Percentiles rank a stretch among this genome's conserved stretches.
Conservation (phyloP, 2,329 filamentous ascomycete species). For the Trichoderma harzianum region DNA sequence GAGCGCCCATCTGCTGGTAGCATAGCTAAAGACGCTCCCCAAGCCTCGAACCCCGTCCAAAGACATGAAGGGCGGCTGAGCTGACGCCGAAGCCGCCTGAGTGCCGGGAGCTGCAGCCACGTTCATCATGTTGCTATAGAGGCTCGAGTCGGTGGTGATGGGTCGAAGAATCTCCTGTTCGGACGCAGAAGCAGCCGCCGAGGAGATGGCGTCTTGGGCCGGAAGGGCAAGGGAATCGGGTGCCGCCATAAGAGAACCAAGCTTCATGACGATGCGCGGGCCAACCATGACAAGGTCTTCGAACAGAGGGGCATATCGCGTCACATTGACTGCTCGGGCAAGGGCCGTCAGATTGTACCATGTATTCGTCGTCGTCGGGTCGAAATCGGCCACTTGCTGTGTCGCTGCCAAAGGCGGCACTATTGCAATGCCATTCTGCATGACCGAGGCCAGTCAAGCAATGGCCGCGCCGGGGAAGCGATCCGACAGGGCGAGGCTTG, state of each 20-base stretch:
- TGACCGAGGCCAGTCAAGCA: conserved; percentile 17
- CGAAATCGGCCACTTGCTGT: neutral
- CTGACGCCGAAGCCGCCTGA: conserved; percentile 19
- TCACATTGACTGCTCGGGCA: conserved; percentile 56
- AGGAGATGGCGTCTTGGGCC: conserved; percentile 28
- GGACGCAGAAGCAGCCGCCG: conserved; percentile 20
- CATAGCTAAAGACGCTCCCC: conserved; percentile 83
- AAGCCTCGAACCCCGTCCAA: conserved; percentile 65
- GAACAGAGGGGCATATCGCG: conserved; percentile 60
- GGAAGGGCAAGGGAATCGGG: conserved; percentile 60
- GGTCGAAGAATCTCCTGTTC: conserved; percentile 25
- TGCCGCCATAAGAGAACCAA: conserved; percentile 60
- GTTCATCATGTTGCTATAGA: conserved; percentile 32
- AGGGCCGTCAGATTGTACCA: conserved; percentile 51
- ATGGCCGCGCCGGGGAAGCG: conserved; percentile 13
- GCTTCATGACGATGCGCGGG: conserved; percentile 66
- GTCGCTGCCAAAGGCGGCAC: conserved; percentile 16
- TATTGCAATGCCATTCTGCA: conserved; percentile 18
- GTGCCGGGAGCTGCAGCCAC: conserved; percentile 19
- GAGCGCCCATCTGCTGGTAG: conserved; percentile 88
- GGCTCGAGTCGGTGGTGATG: conserved; percentile 25
- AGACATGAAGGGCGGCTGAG: conserved; percentile 46
- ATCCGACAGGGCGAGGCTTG: neutral
- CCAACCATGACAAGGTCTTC: conserved; percentile 67
- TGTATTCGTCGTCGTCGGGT: conserved; percentile 5